Conservation (phyloP, 371 early-diverging fungal species). For the Saksenaea oblongispora region DNA sequence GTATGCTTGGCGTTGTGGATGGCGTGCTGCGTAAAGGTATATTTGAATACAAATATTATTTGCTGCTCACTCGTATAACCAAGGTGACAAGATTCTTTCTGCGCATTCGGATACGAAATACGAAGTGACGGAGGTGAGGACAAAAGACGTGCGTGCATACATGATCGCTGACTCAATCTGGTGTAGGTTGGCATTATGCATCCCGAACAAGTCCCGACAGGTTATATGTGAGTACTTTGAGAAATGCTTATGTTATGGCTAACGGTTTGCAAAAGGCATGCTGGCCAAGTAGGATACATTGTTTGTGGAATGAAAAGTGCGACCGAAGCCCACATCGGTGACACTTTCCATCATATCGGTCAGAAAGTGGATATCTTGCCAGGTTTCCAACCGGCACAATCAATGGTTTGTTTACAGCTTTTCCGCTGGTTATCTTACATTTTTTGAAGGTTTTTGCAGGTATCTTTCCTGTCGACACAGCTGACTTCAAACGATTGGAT, state of each 20-base stretch:
- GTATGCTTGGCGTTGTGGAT: constrained; percentile 87
- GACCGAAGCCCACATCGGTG: constrained; percentile 94
- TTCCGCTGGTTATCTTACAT: not conserved
- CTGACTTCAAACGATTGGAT: constrained; percentile 84
- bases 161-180: not conserved
- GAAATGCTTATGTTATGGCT: not conserved
- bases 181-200: constrained; percentile 89
- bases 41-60: not conserved
- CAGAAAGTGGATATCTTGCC: constrained; percentile 74
- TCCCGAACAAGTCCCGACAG: constrained; percentile 81
- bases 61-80: too few species aligned
- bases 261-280: constrained; percentile 48
- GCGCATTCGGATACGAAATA: constrained; percentile 75
- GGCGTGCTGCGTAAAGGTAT: constrained; percentile 79
- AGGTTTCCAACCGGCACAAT: constrained; percentile 91
- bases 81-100: constrained; percentile 85
- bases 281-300: constrained; percentile 97
- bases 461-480: constrained; percentile 89
- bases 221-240: constrained; percentile 62
- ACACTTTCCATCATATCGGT: constrained; percentile 82
- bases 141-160: not conserved
- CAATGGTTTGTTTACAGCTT: constrained; percentile 63
- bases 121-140: constrained; percentile 76
- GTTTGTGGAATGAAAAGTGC: constrained; percentile 91
- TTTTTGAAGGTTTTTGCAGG: constrained; percentile 79